Percentiles rank a stretch among this genome's conserved stretches.
Conservation (phyloP, 2,329 filamentous ascomycete species). For the Cylindrodendrum hubeiense region DNA sequence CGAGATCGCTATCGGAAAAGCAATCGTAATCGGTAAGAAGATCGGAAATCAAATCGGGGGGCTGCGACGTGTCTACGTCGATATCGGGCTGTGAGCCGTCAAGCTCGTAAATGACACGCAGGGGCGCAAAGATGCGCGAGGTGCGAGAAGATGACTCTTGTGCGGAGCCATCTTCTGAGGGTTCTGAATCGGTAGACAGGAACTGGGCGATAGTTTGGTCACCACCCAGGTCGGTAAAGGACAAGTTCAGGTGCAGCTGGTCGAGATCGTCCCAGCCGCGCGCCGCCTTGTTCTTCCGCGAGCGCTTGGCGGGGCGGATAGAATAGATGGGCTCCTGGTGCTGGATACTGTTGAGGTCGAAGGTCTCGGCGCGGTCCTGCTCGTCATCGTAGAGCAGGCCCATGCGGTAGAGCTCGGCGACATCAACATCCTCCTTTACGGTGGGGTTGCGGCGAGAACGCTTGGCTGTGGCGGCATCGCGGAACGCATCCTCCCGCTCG, state of each 20-base stretch:
- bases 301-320: slow-evolving; percentile 51
- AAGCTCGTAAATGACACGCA: slow-evolving; percentile 57
- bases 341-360: slow-evolving; percentile 55
- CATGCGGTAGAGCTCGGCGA: slow-evolving; percentile 58
- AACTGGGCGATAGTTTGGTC: slow-evolving; percentile 55
- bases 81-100: slow-evolving; percentile 48
- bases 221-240: slow-evolving; percentile 57
- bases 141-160: slow-evolving; percentile 10
- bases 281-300: slow-evolving; percentile 44
- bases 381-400: slow-evolving; percentile 60
- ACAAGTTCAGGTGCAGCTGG: slow-evolving; percentile 53
- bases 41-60: slow-evolving; percentile 51
- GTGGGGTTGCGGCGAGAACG: slow-evolving; percentile 38
- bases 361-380: slow-evolving; percentile 48
- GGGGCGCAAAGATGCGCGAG: slow-evolving; percentile 44
- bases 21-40: slow-evolving; percentile 52
- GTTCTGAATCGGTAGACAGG: slow-evolving; percentile 41
- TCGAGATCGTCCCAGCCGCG: slow-evolving; percentile 39
- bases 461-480: slow-evolving; percentile 55
- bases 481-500: slow-evolving; percentile 62
- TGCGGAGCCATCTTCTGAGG: slow-evolving; percentile 30
- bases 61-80: slow-evolving; percentile 52
- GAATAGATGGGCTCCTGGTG: slow-evolving; percentile 54
- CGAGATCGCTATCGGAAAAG: slow-evolving; percentile 52
- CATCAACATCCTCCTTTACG: slow-evolving; percentile 49